Conservation (phyloP, 345 rosid species). For the Physaria fendleri region DNA sequence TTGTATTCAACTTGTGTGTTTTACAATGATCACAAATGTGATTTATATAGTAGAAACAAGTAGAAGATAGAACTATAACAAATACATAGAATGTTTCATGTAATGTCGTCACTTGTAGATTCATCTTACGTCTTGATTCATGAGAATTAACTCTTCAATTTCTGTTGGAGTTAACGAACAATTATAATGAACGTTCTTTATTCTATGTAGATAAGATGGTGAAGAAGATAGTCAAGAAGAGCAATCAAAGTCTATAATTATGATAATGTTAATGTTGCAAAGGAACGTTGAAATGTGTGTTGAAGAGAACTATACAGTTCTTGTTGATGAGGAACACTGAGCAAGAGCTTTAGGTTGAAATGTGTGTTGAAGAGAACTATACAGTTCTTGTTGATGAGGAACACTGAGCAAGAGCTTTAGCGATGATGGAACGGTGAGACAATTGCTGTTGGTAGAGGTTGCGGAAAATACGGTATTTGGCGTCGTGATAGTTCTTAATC, state of each 20-base stretch:
- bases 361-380: constrained; percentile 9
- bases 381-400: not conserved
- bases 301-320: constrained; percentile 14
- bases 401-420: constrained; percentile 55
- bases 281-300: not conserved
- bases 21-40: no score
- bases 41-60: no score
- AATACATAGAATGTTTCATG: no score
- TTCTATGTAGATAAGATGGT: not conserved
- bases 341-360: constrained; percentile 69
- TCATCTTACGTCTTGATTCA: no score
- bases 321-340: constrained; percentile 14
- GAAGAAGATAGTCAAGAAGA: not conserved
- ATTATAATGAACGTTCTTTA: not conserved
- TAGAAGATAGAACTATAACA: no score
- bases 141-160: no score
- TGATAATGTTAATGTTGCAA: not conserved
- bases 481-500: constrained; percentile 87
- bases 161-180: no score
- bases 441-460: constrained; percentile 73
- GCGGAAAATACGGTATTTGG: constrained; percentile 70
- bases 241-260: not conserved
- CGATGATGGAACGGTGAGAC: constrained; percentile 60
- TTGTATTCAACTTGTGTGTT: no score
- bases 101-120: no score